These are phyloP conservation scores for Tremellales sp. DNA, from an alignment of 1,284 basidiomycete species.

Conservation along the genomic window DNA sequence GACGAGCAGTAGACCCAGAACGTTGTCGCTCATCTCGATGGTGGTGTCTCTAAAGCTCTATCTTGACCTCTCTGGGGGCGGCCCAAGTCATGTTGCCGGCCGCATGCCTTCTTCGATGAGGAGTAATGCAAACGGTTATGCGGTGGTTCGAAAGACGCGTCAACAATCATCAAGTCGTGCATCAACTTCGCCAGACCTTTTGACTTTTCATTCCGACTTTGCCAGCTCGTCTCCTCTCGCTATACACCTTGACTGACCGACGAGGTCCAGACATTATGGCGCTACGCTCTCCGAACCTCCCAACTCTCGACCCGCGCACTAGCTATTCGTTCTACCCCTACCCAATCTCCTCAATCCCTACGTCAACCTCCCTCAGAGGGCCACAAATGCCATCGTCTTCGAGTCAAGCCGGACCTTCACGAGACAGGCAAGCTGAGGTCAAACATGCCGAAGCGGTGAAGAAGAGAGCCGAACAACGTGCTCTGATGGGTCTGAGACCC, in stretches of 20 bases:
- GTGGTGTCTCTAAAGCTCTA: too few relatives aligned
- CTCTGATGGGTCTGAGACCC: slow-evolving; percentile 27
- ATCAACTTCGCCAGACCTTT: too few relatives aligned
- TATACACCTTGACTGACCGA: too few relatives aligned
- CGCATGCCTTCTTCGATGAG: too few relatives aligned
- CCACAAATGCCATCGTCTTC: background rate
- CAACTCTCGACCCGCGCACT: slow-evolving; percentile 12
- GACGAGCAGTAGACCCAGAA: slow-evolving; percentile 45
- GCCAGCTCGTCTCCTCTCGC: too few relatives aligned
- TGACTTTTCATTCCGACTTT: too few relatives aligned
- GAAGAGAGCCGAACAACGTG: slow-evolving; percentile 23
- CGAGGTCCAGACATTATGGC: too few relatives aligned
- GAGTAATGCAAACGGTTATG: too few relatives aligned
- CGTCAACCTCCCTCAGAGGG: background rate
- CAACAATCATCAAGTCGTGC: too few relatives aligned
- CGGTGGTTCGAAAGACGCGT: too few relatives aligned
- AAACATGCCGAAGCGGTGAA: background rate
- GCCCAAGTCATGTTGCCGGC: too few relatives aligned
- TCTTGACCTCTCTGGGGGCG: too few relatives aligned
- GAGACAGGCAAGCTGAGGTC: background rate
- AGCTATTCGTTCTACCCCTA: slow-evolving; percentile 33
- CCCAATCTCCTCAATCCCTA: slow-evolving; percentile 15
- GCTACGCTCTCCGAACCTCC: slow-evolving; percentile 10
- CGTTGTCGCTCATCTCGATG: slow-evolving; percentile 38
- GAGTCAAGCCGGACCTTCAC: background rate